These are phyloP conservation scores for Eucalyptus marginata DNA, from an alignment of 345 rosid species.

Conservation along the genomic window DNA sequence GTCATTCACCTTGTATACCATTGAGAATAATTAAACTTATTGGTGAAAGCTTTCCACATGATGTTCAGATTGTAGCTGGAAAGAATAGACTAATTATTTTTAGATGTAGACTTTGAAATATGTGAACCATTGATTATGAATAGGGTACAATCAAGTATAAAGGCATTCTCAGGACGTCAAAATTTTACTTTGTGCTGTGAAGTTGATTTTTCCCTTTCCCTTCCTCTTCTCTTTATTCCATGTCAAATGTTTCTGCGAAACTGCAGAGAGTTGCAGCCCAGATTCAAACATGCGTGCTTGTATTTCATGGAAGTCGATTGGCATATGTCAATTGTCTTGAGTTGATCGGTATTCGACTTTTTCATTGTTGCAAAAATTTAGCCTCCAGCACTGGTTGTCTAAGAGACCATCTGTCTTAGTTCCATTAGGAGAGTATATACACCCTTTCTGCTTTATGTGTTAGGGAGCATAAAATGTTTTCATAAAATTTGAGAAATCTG, in stretches of 20 bases:
- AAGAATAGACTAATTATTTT: neutral
- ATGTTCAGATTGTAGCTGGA: neutral
- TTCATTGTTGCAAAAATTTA: neutral
- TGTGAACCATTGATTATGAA: neutral
- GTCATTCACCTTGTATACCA: neutral
- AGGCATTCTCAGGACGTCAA: neutral
- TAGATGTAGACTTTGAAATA: neutral
- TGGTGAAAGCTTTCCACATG: neutral
- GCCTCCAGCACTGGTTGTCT: neutral
- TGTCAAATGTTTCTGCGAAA: neutral
- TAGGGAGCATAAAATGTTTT: neutral
- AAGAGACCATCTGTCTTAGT: neutral
- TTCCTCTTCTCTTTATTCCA: neutral
- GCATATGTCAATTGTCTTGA: neutral
- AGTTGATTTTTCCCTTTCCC: neutral
- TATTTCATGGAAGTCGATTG: neutral
- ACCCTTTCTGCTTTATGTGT: neutral
- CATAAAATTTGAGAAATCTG: neutral
- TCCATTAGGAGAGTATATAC: neutral
- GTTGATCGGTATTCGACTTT: neutral
- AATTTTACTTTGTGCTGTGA: neutral
- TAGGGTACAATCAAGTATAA: neutral
- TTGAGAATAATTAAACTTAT: neutral
- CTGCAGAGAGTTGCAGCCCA: neutral
- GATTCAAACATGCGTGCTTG: neutral